Conservation (phyloP, 768 basidiomycete genomes). For the Boletus vermiculosoides region DNA sequence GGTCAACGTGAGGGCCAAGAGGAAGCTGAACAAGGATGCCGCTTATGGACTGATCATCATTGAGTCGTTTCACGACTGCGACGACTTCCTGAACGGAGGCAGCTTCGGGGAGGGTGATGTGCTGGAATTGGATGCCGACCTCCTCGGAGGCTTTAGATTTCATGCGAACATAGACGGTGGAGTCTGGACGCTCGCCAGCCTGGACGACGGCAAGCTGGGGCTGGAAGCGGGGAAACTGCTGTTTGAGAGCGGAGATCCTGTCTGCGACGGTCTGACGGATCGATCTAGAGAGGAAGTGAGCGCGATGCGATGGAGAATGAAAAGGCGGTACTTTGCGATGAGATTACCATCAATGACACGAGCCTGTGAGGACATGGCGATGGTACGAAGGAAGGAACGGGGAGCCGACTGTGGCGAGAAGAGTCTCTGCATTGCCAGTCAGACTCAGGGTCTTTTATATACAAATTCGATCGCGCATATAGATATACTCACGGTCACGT, state of each 20-base stretch:
- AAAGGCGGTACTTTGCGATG: constrained; percentile 69
- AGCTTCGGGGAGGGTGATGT: constrained; percentile 69
- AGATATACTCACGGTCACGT: constrained; percentile 22
- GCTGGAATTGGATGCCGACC: constrained; percentile 84
- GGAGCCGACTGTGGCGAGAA: background rate
- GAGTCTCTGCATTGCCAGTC: constrained; percentile 2
- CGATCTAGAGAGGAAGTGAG: constrained; percentile 48
- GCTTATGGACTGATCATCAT: constrained; percentile 75
- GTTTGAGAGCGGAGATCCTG: constrained; percentile 62
- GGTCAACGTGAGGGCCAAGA: constrained; percentile 74
- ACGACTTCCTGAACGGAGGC: constrained; percentile 76
- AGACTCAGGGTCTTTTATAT: constrained; percentile 1
- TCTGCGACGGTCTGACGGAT: constrained; percentile 76
- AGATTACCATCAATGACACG: constrained; percentile 80
- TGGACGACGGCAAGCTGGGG: constrained; percentile 92
- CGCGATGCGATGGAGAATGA: constrained; percentile 8
- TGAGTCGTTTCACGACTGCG: constrained; percentile 74
- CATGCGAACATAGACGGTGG: constrained; percentile 93
- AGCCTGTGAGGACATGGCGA: constrained; percentile 42
- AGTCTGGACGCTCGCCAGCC: constrained; percentile 90
- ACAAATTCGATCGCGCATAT: background rate
- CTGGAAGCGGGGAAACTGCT: constrained; percentile 80
- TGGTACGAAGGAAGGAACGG: constrained; percentile 22
- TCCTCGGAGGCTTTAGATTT: constrained; percentile 95
- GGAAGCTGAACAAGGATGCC: constrained; percentile 97